These are phyloP conservation scores for Lecanicillium sp. DNA, from an alignment of 2,329 filamentous ascomycete species.

Conservation along the genomic window DNA sequence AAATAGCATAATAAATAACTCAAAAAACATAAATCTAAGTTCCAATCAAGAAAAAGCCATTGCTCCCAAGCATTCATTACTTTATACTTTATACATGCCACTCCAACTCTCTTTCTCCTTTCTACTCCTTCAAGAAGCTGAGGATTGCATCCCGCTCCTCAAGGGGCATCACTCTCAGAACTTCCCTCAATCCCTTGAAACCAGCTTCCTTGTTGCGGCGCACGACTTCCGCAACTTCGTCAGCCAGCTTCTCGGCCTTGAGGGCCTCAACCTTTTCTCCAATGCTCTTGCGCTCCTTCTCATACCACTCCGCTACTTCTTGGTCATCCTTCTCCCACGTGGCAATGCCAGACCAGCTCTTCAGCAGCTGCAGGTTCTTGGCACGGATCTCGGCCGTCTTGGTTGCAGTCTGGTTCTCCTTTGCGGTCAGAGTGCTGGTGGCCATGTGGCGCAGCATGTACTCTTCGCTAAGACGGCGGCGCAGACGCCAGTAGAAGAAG, in stretches of 20 bases:
- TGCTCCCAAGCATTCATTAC: too few species aligned
- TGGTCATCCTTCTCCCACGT: slow-evolving; percentile 74
- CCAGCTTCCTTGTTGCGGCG: slow-evolving; percentile 52
- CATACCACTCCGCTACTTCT: slow-evolving; percentile 88
- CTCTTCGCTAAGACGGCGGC: slow-evolving; percentile 93
- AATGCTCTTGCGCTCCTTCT: slow-evolving; percentile 81
- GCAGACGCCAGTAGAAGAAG: slow-evolving; percentile 99
- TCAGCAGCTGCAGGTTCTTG: slow-evolving; percentile 64
- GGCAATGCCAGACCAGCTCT: slow-evolving; percentile 72
- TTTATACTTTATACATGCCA: too few species aligned
- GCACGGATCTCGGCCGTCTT: slow-evolving; percentile 48
- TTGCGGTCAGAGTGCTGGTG: slow-evolving; percentile 25
- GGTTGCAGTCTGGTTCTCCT: slow-evolving; percentile 22
- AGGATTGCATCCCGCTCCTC: slow-evolving; percentile 81
- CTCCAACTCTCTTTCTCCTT: not conserved
- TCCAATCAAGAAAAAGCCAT: not conserved
- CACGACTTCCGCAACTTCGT: slow-evolving; percentile 37
- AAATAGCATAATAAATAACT: slow-evolving; percentile 2
- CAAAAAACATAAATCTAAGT: not conserved
- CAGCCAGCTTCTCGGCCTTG: slow-evolving; percentile 60
- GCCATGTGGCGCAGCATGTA: slow-evolving; percentile 89
- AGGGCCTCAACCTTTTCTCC: slow-evolving; percentile 77
- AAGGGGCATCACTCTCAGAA: slow-evolving; percentile 79
- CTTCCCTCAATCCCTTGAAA: slow-evolving; percentile 78
- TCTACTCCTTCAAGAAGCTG: slow-evolving; percentile 42